Conservation (phyloP, 805 yeast species). For the Cyberlindnera suaveolens region DNA sequence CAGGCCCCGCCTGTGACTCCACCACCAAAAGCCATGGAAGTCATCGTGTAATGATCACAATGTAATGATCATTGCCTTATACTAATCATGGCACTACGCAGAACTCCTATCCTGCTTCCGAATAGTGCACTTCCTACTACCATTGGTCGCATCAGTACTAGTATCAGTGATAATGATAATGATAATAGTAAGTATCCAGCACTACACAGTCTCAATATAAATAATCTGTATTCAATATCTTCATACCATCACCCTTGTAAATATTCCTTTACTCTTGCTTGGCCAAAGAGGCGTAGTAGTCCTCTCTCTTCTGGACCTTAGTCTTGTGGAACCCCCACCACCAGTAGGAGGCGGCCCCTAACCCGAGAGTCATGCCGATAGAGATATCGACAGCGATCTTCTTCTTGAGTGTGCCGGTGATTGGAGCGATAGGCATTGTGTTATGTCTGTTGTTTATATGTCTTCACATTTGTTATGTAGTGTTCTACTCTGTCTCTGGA, state of each 20-base stretch:
- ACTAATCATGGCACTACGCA: no score
- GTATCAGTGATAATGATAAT: no score
- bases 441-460: slow-evolving; percentile 1
- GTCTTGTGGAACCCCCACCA: slow-evolving; percentile 83
- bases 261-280: slow-evolving; percentile 15
- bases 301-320: slow-evolving; percentile 69
- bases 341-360: slow-evolving; percentile 65
- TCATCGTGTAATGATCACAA: no score
- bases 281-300: slow-evolving; percentile 49
- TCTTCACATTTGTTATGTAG: not conserved
- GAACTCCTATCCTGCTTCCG: no score
- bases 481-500: not conserved
- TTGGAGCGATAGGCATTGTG: slow-evolving; percentile 65
- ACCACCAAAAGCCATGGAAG: no score
- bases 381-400: slow-evolving; percentile 74
- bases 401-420: slow-evolving; percentile 76
- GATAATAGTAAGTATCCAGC: no score
- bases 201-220: no score
- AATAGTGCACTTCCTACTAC: no score
- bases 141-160: no score
- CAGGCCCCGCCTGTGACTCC: no score
- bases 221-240: no score
- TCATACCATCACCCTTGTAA: not conserved
- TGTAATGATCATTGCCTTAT: no score
- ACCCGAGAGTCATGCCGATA: slow-evolving; percentile 60